Percentiles rank a stretch among this genome's conserved stretches.
Conservation (phyloP, 345 rosid species). For the Eucalyptus regnans region DNA sequence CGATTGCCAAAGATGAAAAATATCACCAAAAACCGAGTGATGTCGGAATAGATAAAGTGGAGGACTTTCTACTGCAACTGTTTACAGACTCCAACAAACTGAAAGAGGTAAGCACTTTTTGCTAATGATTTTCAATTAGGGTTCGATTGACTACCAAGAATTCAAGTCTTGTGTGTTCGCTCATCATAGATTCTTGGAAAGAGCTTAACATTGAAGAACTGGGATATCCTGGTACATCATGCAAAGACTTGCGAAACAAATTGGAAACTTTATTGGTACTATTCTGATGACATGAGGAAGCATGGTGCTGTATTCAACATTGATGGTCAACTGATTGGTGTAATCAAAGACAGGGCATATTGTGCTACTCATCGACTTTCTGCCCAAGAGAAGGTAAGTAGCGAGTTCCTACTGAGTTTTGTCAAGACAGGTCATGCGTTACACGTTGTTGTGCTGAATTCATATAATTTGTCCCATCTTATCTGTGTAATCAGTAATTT, state of each 20-base stretch:
- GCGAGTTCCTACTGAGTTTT: neutral
- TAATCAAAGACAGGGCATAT: neutral
- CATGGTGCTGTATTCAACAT: neutral
- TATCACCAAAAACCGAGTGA: conserved; percentile 21
- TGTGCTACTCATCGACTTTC: neutral
- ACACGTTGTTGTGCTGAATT: neutral
- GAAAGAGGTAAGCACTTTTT: neutral
- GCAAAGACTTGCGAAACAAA: neutral
- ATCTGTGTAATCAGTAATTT: neutral
- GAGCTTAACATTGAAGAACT: neutral
- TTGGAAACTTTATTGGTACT: neutral
- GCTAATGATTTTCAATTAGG: neutral
- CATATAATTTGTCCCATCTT: neutral
- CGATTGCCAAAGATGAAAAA: conserved; percentile 77
- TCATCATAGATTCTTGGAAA: neutral
- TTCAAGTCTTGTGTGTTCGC: neutral
- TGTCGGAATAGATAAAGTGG: conserved; percentile 45
- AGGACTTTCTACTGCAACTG: conserved; percentile 63
- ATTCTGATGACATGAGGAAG: neutral
- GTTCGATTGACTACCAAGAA: neutral
- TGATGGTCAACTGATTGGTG: neutral
- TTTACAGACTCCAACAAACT: conserved; percentile 30
- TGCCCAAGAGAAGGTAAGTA: neutral
- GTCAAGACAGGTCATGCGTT: neutral
- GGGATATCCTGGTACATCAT: neutral